Evolutionary conservation across 805 yeast species (phyloP).

Genomic region (Metschnikowia continentalis): DNA sequence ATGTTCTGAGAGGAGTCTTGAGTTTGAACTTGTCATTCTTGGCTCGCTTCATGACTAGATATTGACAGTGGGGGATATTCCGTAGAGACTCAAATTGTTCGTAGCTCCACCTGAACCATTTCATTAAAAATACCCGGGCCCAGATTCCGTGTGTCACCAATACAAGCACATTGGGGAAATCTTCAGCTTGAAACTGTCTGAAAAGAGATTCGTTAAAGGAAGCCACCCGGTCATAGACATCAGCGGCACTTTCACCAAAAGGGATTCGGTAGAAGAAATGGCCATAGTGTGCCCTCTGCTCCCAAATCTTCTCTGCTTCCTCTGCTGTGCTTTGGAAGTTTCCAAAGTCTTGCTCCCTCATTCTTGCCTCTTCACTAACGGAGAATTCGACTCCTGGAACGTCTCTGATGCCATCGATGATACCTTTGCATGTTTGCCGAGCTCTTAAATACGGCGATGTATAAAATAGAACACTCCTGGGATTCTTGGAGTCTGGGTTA

Average conservation of each 20-base stretch:
- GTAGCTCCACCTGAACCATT: slow-evolving; percentile 92
- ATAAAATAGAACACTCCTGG: slow-evolving; percentile 58
- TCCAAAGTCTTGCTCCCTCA: slow-evolving; percentile 94
- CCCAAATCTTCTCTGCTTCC: slow-evolving; percentile 79
- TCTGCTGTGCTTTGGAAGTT: slow-evolving; percentile 77
- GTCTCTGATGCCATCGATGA: slow-evolving; percentile 53
- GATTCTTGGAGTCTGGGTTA: slow-evolving; percentile 10
- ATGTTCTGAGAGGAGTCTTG: slow-evolving; percentile 60
- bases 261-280: slow-evolving; percentile 80
- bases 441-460: slow-evolving; percentile 87
- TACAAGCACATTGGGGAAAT: slow-evolving; percentile 77
- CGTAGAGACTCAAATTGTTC: slow-evolving; percentile 81
- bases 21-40: slow-evolving; percentile 50
- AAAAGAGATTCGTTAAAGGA: slow-evolving; percentile 85
- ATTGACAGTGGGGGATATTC: slow-evolving; percentile 82
- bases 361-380: slow-evolving; percentile 81
- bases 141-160: slow-evolving; percentile 92
- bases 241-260: slow-evolving; percentile 94
- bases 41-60: slow-evolving; percentile 69
- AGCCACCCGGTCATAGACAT: slow-evolving; percentile 86
- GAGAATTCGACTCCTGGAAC: slow-evolving; percentile 43
- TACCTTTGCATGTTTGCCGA: slow-evolving; percentile 74
- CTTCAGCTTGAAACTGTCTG: slow-evolving; percentile 66
- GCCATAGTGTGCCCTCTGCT: slow-evolving; percentile 83
- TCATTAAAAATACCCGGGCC: slow-evolving; percentile 89